Conservation (phyloP, 164 flowering plant genomes). For the Dillenia suffruticosa region DNA sequence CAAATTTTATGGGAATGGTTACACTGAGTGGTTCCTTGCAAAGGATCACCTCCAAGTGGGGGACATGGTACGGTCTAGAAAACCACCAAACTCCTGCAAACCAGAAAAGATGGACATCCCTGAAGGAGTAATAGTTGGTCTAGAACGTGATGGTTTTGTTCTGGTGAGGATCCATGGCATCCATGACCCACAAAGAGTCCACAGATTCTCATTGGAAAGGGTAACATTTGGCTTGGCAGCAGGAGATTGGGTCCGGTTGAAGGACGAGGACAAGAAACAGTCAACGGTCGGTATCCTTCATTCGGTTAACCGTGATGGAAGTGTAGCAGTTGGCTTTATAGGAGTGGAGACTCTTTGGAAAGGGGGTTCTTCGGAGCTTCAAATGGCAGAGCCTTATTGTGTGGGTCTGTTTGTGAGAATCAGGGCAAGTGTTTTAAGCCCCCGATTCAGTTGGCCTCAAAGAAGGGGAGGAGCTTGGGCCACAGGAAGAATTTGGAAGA, state of each 20-base stretch:
- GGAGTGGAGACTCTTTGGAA: slow-evolving; percentile 80
- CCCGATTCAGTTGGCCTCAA: slow-evolving; percentile 81
- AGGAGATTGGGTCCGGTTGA: slow-evolving; percentile 86
- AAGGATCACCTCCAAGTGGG: slow-evolving; percentile 80
- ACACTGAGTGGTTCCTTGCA: slow-evolving; percentile 72
- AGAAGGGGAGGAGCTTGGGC: slow-evolving; percentile 63
- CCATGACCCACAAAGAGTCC: slow-evolving; percentile 80
- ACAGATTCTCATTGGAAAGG: slow-evolving; percentile 60
- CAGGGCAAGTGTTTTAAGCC: slow-evolving; percentile 53
- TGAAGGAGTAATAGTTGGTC: slow-evolving; percentile 75
- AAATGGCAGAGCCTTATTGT: slow-evolving; percentile 73
- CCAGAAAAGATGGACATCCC: slow-evolving; percentile 73
- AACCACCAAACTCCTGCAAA: slow-evolving; percentile 55
- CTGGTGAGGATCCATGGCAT: slow-evolving; percentile 78
- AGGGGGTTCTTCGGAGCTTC: slow-evolving; percentile 60
- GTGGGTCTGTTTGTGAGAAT: slow-evolving; percentile 83
- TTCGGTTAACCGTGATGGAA: slow-evolving; percentile 64
- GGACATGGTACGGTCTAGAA: slow-evolving; percentile 82
- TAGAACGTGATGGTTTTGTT: slow-evolving; percentile 54
- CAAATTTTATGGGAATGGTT: slow-evolving; percentile 30
- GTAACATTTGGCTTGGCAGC: slow-evolving; percentile 76
- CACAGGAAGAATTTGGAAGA: slow-evolving; percentile 56
- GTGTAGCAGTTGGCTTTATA: slow-evolving; percentile 58
- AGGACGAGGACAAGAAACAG: slow-evolving; percentile 62
- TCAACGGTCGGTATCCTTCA: slow-evolving; percentile 87